Base-by-base conservation (phyloP, 495 filamentous ascomycete genomes). In the Bombardia bombarda region DNA sequence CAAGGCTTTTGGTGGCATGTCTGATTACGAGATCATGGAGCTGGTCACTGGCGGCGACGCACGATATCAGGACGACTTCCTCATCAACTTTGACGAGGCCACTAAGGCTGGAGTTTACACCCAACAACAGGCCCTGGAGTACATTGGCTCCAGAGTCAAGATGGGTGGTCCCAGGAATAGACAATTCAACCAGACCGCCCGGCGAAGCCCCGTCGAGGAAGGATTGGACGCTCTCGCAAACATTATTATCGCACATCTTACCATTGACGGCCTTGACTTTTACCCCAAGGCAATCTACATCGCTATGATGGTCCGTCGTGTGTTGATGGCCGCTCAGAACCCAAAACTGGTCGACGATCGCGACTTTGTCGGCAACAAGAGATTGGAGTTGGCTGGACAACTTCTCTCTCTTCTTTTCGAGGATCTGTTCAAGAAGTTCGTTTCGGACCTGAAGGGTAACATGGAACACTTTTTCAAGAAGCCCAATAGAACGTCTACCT, bases 291-390 rank as follows among this genome's bases (percentile, higher is more conserved):
- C 90, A 7, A 72, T 96, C 24, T 99, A 96, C 53, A 77, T 99
- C 38, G 92, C 90, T 33, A 86, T 92, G 67, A 99, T 97, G 92
- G 82, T 87, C 20, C 84, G 90, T 19, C 78, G 90, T 62, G 88
- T 97, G 0, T 56, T 99, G 30, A 94, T 95, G 87, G 90, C 87
- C 9, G 82, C 84, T 58, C 84, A 89, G 35, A 87, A 97, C 51
- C 78, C 84, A 4, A 83, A 78, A 16, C 70, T 97, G 47, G 85
- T 97, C 2, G 92, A 99, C 48, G 92, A 99, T 60, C 75, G 92
- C 52, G 92, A 99, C 61, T 97, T 97, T 57, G 89, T 97, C 14
- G 92, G 92, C 47, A 99, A 99, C 61, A 99, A 99, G 62, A 73
- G 92, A 32, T 64, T 99, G 38, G 92, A 99, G 64, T 62, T 99